Conservation (phyloP, 352 stramenopile species). For the Phytophthora nicotianae region DNA sequence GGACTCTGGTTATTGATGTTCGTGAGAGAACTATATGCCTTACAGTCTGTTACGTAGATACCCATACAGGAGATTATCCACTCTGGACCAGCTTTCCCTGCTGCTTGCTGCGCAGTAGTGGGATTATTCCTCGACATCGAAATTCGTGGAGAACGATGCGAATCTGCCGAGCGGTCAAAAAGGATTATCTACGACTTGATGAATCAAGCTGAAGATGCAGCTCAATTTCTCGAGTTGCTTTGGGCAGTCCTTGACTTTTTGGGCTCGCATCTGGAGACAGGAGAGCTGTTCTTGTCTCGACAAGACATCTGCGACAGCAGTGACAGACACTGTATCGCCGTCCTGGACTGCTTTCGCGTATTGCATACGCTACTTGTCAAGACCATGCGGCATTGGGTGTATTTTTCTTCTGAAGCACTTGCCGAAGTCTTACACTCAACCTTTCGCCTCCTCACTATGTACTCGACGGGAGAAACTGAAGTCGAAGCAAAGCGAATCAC, state of each 20-base stretch:
- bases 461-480: constrained; percentile 34
- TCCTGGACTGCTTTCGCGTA: constrained; percentile 52
- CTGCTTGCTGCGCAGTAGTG: constrained; percentile 35
- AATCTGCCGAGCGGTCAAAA: constrained; percentile 27
- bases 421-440: constrained; percentile 47
- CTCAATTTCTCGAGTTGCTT: constrained; percentile 59
- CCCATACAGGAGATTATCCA: constrained; percentile 59
- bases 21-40: not conserved
- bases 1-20: not conserved
- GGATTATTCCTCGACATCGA: constrained; percentile 40
- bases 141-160: constrained; percentile 5
- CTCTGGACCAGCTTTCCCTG: constrained; percentile 43
- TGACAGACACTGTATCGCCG: constrained; percentile 8
- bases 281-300: constrained; percentile 36
- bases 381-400: constrained; percentile 57
- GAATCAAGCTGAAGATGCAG: constrained; percentile 49
- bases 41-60: constrained; percentile 41
- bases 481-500: constrained; percentile 27
- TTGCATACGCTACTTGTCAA: constrained; percentile 41
- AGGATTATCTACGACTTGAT: constrained; percentile 48
- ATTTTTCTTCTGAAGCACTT: constrained; percentile 53
- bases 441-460: constrained; percentile 49
- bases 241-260: constrained; percentile 54
- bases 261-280: constrained; percentile 25
- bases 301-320: constrained; percentile 14